Evolutionary conservation across 2,329 filamentous ascomycete species (phyloP).

Genomic region (Penicillium digitatum): DNA sequence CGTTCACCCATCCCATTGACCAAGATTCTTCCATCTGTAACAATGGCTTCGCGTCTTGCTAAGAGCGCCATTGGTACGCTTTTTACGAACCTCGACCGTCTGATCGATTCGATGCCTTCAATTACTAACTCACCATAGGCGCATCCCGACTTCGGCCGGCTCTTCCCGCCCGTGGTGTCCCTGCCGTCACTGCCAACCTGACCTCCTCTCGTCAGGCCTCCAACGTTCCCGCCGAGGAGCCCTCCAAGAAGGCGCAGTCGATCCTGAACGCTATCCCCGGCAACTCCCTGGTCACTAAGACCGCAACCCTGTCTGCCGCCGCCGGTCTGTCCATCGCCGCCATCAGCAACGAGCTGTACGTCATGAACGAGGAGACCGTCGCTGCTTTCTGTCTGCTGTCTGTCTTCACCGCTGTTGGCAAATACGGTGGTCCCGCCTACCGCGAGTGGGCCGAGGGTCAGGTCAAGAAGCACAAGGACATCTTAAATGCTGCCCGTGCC

Average conservation of each 20-base stretch:
- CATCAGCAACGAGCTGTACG: slow-evolving; percentile 99
- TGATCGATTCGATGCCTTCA: slow-evolving; percentile 15
- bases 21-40: slow-evolving; percentile 57
- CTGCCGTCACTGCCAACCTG: slow-evolving; percentile 67
- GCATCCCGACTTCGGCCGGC: slow-evolving; percentile 84
- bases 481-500: slow-evolving; percentile 87
- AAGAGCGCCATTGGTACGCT: slow-evolving; percentile 89
- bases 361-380: slow-evolving; percentile 98
- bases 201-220: slow-evolving; percentile 67
- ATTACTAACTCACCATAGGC: slow-evolving; percentile 56
- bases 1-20: slow-evolving; percentile 39
- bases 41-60: slow-evolving; percentile 97
- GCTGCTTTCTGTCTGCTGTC: slow-evolving; percentile 87
- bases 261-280: slow-evolving; percentile 91
- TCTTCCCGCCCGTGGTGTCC: slow-evolving; percentile 66
- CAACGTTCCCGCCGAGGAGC: slow-evolving; percentile 77
- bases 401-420: slow-evolving; percentile 88
- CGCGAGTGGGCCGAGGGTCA: slow-evolving; percentile 85
- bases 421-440: slow-evolving; percentile 91
- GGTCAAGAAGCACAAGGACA: slow-evolving; percentile 86
- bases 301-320: slow-evolving; percentile 89
- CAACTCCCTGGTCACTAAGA: slow-evolving; percentile 89
- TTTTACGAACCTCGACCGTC: slow-evolving; percentile 22
- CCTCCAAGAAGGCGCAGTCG: slow-evolving; percentile 94
- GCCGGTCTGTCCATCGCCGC: slow-evolving; percentile 89